Evolutionary conservation across 441 rosid genomes (phyloP).

Genomic region (Bruguiera hainesii): DNA sequence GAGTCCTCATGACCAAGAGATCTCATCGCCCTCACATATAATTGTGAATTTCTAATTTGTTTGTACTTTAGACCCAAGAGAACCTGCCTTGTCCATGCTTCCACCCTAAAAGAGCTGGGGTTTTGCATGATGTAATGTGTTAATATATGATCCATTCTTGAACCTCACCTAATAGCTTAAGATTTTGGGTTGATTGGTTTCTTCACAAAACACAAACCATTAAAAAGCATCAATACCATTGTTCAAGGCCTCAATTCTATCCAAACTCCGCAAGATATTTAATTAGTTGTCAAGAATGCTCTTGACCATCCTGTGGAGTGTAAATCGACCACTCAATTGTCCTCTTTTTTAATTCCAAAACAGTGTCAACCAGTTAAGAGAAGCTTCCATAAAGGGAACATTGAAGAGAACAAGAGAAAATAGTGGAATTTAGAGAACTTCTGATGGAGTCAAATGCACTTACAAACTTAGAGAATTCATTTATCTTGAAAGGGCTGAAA

Average conservation of each 20-base stretch:
- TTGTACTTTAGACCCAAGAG: too few species aligned
- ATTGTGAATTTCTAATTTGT: too few species aligned
- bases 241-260: neutral
- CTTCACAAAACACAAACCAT: neutral
- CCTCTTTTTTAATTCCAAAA: neutral
- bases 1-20: too few species aligned
- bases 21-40: too few species aligned
- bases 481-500: slow-evolving; percentile 53
- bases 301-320: slow-evolving; percentile 2
- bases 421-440: neutral
- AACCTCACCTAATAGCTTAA: too few species aligned
- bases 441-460: slow-evolving; percentile 28
- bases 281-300: slow-evolving; percentile 6
- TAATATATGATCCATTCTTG: too few species aligned
- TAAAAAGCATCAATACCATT: neutral
- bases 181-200: neutral
- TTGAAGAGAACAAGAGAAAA: neutral
- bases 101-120: too few species aligned
- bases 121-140: too few species aligned
- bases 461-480: slow-evolving; percentile 45
- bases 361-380: too few species aligned
- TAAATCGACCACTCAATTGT: neutral
- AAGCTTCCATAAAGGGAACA: too few species aligned
- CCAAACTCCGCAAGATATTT: neutral
- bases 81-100: too few species aligned